Evolutionary conservation across 345 rosid species (phyloP).

Genomic region (Xanthoceras sorbifolium): DNA sequence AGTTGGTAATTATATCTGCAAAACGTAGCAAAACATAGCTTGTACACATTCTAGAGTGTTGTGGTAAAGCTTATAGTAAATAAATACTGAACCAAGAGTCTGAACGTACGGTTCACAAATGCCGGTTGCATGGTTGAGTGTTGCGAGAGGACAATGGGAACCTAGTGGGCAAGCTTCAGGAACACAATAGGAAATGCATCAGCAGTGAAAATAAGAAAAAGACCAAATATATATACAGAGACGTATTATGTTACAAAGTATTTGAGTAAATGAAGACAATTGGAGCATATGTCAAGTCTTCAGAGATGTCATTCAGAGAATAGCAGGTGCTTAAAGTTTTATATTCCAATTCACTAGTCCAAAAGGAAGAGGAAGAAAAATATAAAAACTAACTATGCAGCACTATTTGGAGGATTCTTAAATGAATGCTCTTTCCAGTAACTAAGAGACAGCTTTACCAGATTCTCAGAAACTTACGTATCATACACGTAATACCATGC

Average conservation of each 20-base stretch:
- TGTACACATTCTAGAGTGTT: neutral
- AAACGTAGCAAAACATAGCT: constrained; percentile 1
- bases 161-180: constrained; percentile 74
- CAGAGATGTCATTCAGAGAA: neutral
- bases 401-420: constrained; percentile 4
- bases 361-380: neutral
- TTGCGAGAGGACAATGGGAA: constrained; percentile 63
- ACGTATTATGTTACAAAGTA: neutral
- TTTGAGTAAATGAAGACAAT: neutral
- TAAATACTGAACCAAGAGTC: constrained; percentile 8
- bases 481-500: constrained; percentile 92
- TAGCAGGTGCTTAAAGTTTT: neutral
- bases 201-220: neutral
- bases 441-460: neutral
- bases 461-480: constrained; percentile 56
- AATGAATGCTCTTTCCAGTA: neutral
- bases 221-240: neutral
- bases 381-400: neutral
- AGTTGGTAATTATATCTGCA: constrained; percentile 83
- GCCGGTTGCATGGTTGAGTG: constrained; percentile 47
- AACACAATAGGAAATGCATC: constrained; percentile 15
- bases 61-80: neutral
- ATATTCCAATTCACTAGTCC: neutral
- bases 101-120: constrained; percentile 70
- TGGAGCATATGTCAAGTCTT: constrained; percentile 5